Evolutionary conservation across 2,329 filamentous ascomycete species (phyloP).

Genomic region (Hirsutella rhossiliensis): DNA sequence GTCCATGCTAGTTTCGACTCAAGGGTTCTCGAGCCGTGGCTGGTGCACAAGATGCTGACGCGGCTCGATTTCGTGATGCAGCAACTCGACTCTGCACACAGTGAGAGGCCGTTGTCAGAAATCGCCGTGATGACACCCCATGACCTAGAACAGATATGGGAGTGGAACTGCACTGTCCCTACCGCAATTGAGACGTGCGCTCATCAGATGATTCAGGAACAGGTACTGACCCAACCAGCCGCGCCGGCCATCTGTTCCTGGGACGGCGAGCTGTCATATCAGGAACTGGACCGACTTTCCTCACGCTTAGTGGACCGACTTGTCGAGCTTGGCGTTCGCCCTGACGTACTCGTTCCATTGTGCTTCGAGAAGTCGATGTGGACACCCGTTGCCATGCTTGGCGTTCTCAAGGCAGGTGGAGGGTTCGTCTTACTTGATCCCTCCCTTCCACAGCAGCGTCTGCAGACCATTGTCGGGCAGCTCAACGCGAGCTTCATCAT

Average conservation of each 20-base stretch:
- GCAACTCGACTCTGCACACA: no score
- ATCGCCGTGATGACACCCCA: not conserved
- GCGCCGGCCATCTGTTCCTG: constrained; percentile 11
- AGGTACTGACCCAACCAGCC: constrained; percentile 5
- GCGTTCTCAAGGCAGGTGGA: constrained; percentile 11
- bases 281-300: constrained; percentile 4
- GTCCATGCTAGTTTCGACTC: constrained; percentile 5
- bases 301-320: constrained; percentile 2
- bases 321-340: not conserved
- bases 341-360: constrained; percentile 8
- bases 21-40: not conserved
- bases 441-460: constrained; percentile 1
- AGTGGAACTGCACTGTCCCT: constrained; percentile 7
- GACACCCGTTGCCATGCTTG: constrained; percentile 10
- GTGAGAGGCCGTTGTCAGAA: no score
- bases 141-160: constrained; percentile 7
- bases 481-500: not conserved
- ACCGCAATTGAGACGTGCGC: constrained; percentile 7
- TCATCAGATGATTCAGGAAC: constrained; percentile 6
- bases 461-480: constrained; percentile 2
- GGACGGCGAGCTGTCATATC: constrained; percentile 11
- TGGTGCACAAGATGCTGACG: no score
- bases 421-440: constrained; percentile 14
- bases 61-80: no score
- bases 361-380: constrained; percentile 14